phyloP scores from a whole-genome alignment of 208 protist species.

The Trypanosoma cruzi region DNA sequence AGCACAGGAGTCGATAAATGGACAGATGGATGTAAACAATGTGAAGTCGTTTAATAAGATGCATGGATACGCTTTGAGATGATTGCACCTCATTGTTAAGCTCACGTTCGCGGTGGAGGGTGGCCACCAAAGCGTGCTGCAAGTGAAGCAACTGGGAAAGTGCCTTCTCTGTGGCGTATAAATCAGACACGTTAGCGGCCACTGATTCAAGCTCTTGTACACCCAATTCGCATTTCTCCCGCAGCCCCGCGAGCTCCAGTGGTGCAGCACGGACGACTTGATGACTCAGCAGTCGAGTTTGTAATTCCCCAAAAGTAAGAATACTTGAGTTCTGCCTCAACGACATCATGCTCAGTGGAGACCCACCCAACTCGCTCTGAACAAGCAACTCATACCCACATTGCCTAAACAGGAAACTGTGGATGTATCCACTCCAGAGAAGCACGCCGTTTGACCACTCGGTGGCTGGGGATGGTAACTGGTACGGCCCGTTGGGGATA shows the following conservation, averaged over 20 bases:
- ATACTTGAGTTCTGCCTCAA: constrained; percentile 40
- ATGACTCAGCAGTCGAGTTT: constrained; percentile 29
- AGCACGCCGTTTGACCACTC: constrained; percentile 24
- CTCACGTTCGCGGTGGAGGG: constrained; percentile 51
- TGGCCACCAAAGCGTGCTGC: constrained; percentile 52
- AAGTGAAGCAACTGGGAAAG: constrained; percentile 43
- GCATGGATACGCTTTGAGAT: constrained; percentile 38
- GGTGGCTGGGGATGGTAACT: constrained; percentile 1
- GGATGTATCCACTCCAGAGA: constrained; percentile 28
- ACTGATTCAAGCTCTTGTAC: constrained; percentile 20
- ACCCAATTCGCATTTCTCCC: constrained; percentile 37
- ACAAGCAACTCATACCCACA: constrained; percentile 55
- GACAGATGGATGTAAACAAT: constrained; percentile 33
- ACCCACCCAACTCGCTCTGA: constrained; percentile 42
- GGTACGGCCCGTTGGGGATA: background rate
- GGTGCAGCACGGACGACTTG: constrained; percentile 45
- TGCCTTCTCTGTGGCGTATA: constrained; percentile 16
- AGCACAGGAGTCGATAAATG: constrained; percentile 21
- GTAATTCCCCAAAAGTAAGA: constrained; percentile 24
- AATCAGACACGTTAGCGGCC: constrained; percentile 6
- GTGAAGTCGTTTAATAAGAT: constrained; percentile 43
- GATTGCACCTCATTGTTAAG: constrained; percentile 33
- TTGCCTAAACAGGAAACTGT: constrained; percentile 27
- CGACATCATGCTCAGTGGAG: constrained; percentile 48
- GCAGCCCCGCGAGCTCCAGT: constrained; percentile 41